A percentile compares a stretch with the other conserved stretches of the same genome.
These are phyloP conservation scores for Schwanniomyces vanrijiae DNA, from an alignment of 805 yeast species.

Conservation along the genomic window DNA sequence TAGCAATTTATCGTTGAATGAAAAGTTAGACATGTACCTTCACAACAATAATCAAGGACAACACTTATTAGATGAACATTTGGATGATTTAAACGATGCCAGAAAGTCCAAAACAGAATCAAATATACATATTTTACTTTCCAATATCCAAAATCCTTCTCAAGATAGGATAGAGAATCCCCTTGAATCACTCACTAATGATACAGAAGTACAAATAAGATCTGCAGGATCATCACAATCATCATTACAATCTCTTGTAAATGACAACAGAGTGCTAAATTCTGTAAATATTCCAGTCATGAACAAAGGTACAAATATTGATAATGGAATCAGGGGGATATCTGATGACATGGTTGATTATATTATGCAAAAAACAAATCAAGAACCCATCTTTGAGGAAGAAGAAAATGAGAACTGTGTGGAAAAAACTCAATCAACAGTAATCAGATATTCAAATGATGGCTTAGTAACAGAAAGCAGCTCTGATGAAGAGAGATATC, in stretches of 20 bases:
- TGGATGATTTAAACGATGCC: conserved; percentile 27
- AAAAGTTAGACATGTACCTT: conserved; percentile 48
- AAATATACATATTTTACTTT: conserved; percentile 36
- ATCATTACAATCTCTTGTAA: conserved; percentile 35
- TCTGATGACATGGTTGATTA: conserved; percentile 36
- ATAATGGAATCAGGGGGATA: conserved; percentile 45
- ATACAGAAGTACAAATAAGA: conserved; percentile 23
- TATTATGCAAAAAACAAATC: conserved; percentile 23
- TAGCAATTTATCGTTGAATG: conserved; percentile 39
- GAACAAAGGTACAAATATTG: conserved; percentile 31
- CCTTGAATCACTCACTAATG: conserved; percentile 26
- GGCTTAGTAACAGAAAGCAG: neutral
- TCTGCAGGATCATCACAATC: conserved; percentile 42
- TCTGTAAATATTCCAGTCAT: conserved; percentile 15
- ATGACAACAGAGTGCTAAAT: conserved; percentile 26
- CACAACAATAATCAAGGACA: conserved; percentile 14
- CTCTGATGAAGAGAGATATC: conserved; percentile 13
- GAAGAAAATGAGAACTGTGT: conserved; percentile 5
- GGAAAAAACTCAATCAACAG: neutral
- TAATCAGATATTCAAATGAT: neutral
- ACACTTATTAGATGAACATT: conserved; percentile 31
- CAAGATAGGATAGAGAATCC: conserved; percentile 27
- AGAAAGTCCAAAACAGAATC: conserved; percentile 24
- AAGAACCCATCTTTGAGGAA: conserved; percentile 9
- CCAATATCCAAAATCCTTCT: conserved; percentile 22